Evolutionary conservation across 257 asterid genomes (phyloP).

Genomic region (Solanum sparsipilum): DNA sequence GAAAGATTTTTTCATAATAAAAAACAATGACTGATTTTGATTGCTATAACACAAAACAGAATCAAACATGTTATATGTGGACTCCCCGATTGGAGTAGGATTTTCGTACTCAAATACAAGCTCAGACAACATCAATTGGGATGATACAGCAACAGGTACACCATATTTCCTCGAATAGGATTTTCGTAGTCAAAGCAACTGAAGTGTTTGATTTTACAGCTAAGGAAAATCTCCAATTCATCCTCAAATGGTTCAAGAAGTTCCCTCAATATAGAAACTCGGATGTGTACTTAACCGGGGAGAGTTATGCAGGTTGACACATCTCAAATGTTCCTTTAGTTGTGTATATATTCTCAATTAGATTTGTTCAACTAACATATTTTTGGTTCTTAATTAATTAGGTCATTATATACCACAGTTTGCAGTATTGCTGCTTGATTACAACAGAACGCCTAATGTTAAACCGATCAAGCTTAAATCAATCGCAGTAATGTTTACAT

Average conservation of each 20-base stretch:
- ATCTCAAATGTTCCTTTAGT: not conserved
- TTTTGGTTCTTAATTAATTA: slow-evolving; percentile 4
- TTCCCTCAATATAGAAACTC: slow-evolving; percentile 11
- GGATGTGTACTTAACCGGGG: slow-evolving; percentile 16
- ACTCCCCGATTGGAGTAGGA: slow-evolving; percentile 24
- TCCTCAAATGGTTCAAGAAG: slow-evolving; percentile 14
- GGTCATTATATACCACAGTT: slow-evolving; percentile 23
- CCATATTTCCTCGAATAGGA: not conserved
- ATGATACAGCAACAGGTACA: slow-evolving; percentile 7
- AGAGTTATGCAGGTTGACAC: slow-evolving; percentile 16
- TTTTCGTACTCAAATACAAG: slow-evolving; percentile 21
- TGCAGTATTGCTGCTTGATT: slow-evolving; percentile 8
- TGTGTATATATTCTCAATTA: not conserved
- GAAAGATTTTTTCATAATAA: not conserved
- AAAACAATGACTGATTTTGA: not conserved
- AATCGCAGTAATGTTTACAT: slow-evolving; percentile 8
- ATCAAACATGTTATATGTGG: slow-evolving; percentile 20
- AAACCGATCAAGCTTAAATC: slow-evolving; percentile 18
- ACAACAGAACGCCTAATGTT: slow-evolving; percentile 4
- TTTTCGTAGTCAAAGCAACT: not conserved
- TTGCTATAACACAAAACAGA: not conserved
- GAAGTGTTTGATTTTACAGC: not conserved
- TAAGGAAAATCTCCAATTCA: slow-evolving; percentile 13
- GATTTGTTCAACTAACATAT: not conserved
- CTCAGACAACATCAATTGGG: slow-evolving; percentile 12